Evolutionary conservation across 441 rosid species (phyloP).

Genomic region (Syzygium syzygioides): DNA sequence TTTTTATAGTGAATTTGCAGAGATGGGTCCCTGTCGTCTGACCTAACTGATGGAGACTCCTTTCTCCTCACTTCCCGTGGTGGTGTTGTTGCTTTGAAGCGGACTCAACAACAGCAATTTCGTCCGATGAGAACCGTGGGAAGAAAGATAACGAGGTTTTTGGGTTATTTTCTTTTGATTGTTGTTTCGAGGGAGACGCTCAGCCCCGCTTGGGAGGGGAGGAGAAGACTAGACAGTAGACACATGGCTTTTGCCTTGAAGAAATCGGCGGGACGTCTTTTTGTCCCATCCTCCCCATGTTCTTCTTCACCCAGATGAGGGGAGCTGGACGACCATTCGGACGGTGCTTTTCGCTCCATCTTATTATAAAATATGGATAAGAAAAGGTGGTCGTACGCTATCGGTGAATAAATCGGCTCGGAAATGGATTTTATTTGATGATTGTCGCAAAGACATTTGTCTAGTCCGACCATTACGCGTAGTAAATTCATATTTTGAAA

Average conservation of each 20-base stretch:
- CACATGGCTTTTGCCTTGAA: not conserved
- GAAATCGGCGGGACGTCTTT: not conserved
- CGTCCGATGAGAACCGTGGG: not conserved
- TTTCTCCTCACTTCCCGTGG: not conserved
- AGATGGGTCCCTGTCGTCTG: not conserved
- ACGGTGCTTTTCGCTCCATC: not conserved
- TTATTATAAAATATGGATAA: not conserved
- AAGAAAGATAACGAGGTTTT: not conserved
- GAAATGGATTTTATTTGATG: not conserved
- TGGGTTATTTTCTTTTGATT: not conserved
- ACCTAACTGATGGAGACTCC: not conserved
- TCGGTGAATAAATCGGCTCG: not conserved
- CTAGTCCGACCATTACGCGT: not conserved
- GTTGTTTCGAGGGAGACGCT: not conserved
- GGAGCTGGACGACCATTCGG: not conserved
- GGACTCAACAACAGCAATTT: not conserved
- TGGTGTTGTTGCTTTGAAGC: not conserved
- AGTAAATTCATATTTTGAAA: not conserved
- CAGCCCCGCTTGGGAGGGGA: too few relatives aligned
- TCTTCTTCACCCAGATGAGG: not conserved
- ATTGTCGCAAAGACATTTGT: rapidly evolving
- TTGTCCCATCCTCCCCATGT: not conserved
- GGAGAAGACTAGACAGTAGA: too few relatives aligned
- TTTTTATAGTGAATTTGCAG: not conserved
- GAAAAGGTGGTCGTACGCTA: rapidly evolving